Evolutionary conservation across 345 rosid species (phyloP), one percentile per base, ranked within the genome.

Genomic region (Populus pruinosa): DNA sequence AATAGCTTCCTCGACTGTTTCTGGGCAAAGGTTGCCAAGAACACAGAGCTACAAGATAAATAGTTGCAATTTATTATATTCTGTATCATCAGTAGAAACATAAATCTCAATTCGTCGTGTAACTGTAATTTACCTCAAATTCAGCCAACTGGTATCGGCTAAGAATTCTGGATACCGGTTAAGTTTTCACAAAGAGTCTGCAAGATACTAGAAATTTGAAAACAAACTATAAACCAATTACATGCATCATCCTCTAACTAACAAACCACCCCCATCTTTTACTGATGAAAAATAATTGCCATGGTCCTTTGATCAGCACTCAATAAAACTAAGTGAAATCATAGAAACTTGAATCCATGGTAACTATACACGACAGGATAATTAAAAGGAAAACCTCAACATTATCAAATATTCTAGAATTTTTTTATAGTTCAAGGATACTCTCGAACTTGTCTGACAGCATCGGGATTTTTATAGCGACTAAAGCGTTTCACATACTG

Each of bases 401-500:
- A 7, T 69, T 4, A 7, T 9, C 16, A 55, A 21, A 72, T 56
- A 21, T 36, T 36, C 12, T 14, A 9, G 67, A 21, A 55, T 55
- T 59, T n/a, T 69, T 11, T 67, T 2, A 43, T 77, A 41, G 29
- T 35, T 70, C 36, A 41, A 87, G 97, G 99, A 96, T 96, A 92
- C 97, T 94, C 99, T 89, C 98, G 85, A 80, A 91, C 97, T 96
- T 96, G 97, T 88, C 97, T 79, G 78, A 96, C 97, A 83, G 98
- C 99, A 84, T 96, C 99, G 4, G 99, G 97, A 78, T 94, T 94
- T 78, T 94, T 96, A 79, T 96, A 96, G 20, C 99, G 97, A 86
- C 98, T 94, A 77, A 96, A 96, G 66, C 97, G 97, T 79, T 93
- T 96, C 76, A 96, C 98, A 85, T 96, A 92, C 88, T 96, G 99